A percentile compares a stretch with the other conserved stretches of the same genome.
Evolutionary conservation across 1,284 basidiomycete genomes (phyloP).

Genomic region (Moesziomyces antarcticus): DNA sequence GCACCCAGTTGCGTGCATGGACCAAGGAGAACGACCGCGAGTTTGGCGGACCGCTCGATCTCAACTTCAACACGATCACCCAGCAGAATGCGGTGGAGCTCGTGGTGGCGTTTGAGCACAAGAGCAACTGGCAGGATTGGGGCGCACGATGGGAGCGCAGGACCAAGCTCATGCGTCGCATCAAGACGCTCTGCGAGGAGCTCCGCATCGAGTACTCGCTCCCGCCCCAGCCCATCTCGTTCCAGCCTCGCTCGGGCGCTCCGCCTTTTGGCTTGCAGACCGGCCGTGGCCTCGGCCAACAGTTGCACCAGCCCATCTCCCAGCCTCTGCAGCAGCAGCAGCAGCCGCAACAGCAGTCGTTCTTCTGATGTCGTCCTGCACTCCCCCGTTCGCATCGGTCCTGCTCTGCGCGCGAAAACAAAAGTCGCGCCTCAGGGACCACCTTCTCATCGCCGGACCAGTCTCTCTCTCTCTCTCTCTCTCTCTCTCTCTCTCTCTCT

Average conservation of each 20-base stretch:
- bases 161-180: constrained; percentile 61
- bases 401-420: no score
- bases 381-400: background rate
- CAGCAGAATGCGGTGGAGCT: constrained; percentile 63
- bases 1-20: constrained; percentile 74
- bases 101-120: constrained; percentile 79
- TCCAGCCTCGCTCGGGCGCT: constrained; percentile 48
- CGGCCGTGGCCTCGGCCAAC: background rate
- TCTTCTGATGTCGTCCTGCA: constrained; percentile 6
- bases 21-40: constrained; percentile 76
- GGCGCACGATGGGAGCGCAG: constrained; percentile 74
- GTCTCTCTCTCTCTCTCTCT: no score
- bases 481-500: no score
- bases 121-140: constrained; percentile 88
- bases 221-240: constrained; percentile 61
- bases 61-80: constrained; percentile 66
- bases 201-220: constrained; percentile 55
- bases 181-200: constrained; percentile 57
- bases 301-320: background rate
- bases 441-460: no score
- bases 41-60: constrained; percentile 59
- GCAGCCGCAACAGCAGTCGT: constrained; percentile 5
- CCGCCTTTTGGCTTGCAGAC: constrained; percentile 43
- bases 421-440: no score
- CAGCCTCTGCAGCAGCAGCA: constrained; percentile 2